phyloP scores from a whole-genome alignment of 805 yeast genomes.

The Teunomyces atbi region DNA sequence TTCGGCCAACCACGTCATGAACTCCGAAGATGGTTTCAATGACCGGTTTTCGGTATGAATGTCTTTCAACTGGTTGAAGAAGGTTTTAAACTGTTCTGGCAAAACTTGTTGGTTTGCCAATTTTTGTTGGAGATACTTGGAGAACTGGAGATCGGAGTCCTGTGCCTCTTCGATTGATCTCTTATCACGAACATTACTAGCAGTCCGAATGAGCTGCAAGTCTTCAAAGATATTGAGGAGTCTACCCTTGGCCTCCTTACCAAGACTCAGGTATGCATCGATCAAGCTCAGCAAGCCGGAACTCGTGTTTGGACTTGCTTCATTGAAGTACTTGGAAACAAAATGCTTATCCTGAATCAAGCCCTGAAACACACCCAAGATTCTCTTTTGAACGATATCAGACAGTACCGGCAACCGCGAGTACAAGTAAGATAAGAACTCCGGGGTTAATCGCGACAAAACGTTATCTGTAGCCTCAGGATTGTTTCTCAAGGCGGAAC shows the following conservation, averaged over 20 bases:
- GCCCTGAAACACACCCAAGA: slow-evolving; percentile 52
- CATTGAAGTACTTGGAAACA: slow-evolving; percentile 23
- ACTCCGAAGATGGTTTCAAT: slow-evolving; percentile 36
- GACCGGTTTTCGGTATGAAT: slow-evolving; percentile 30
- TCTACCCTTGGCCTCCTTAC: slow-evolving; percentile 34
- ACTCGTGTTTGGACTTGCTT: slow-evolving; percentile 8
- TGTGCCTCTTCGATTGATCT: slow-evolving; percentile 16
- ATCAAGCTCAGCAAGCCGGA: slow-evolving; percentile 25
- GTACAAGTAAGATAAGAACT: slow-evolving; percentile 20
- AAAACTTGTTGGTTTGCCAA: slow-evolving; percentile 21
- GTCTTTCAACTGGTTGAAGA: slow-evolving; percentile 24
- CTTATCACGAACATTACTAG: slow-evolving; percentile 12
- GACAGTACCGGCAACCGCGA: slow-evolving; percentile 19
- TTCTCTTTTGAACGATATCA: slow-evolving; percentile 42
- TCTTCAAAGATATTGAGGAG: slow-evolving; percentile 49
- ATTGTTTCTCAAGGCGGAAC: slow-evolving; percentile 73
- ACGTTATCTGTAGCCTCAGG: slow-evolving; percentile 52
- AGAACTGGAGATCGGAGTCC: slow-evolving; percentile 28
- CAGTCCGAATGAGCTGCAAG: slow-evolving; percentile 19
- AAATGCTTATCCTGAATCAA: slow-evolving; percentile 39
- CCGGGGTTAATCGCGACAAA: slow-evolving; percentile 16
- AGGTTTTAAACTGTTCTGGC: slow-evolving; percentile 7
- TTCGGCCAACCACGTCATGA: slow-evolving; percentile 62
- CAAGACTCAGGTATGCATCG: slow-evolving; percentile 25
- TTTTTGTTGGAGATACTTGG: slow-evolving; percentile 35